Conservation (phyloP, 176 grass and related monocot species). For the Stipa capillata region DNA sequence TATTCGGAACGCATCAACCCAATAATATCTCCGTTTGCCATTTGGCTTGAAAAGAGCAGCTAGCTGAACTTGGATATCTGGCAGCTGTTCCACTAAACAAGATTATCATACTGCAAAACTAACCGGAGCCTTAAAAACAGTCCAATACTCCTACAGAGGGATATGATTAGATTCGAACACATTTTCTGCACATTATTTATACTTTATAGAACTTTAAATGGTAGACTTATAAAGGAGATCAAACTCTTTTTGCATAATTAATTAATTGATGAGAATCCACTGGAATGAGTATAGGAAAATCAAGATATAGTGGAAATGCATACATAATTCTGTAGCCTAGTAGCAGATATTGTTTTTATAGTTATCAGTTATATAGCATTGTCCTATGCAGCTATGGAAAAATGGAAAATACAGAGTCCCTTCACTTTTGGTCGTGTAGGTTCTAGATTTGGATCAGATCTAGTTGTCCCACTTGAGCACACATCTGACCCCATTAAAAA, state of each 20-base stretch:
- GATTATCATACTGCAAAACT: background rate
- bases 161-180: background rate
- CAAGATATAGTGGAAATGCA: background rate
- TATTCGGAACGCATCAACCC: too few species aligned
- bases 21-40: background rate
- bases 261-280: background rate
- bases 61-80: background rate
- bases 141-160: background rate
- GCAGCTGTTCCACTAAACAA: background rate
- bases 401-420: background rate
- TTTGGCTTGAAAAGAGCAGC: background rate
- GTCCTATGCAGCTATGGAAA: background rate
- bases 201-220: background rate
- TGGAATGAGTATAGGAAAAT: background rate
- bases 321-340: background rate
- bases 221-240: background rate
- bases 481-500: background rate
- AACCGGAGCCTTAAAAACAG: background rate
- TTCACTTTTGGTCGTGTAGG: background rate
- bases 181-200: background rate
- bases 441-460: slow-evolving; percentile 13
- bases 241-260: background rate
- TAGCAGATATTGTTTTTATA: slow-evolving; percentile 2
- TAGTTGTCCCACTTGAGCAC: background rate
- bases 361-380: slow-evolving; percentile 6